Conservation (phyloP, 441 rosid species). For the Dalechampia spathulata region DNA sequence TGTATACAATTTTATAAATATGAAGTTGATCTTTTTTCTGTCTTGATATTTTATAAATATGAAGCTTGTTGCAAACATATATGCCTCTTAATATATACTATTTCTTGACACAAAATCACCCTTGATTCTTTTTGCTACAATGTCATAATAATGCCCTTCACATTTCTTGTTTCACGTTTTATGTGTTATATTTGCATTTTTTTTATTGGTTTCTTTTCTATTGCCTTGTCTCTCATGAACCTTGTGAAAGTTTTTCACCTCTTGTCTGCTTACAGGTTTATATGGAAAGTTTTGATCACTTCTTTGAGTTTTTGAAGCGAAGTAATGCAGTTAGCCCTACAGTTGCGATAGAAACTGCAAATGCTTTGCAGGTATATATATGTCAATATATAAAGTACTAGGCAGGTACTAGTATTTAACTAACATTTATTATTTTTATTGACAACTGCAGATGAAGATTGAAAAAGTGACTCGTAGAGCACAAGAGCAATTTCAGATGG, state of each 20-base stretch:
- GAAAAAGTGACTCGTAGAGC: conserved; percentile 98
- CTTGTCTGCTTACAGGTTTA: conserved; percentile 50
- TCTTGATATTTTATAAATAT: not conserved
- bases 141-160: not conserved
- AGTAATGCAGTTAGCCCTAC: conserved; percentile 97
- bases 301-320: conserved; percentile 87
- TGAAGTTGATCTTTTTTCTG: not conserved
- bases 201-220: not conserved
- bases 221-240: not conserved
- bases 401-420: not conserved
- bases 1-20: no score
- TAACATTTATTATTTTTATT: conserved; percentile 15
- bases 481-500: conserved; percentile 96
- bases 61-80: not conserved
- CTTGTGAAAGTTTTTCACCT: conserved; percentile 12
- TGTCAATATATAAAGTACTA: conserved; percentile 12
- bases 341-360: conserved; percentile 94
- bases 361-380: conserved; percentile 96
- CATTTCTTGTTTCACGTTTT: not conserved
- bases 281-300: conserved; percentile 88
- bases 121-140: not conserved
- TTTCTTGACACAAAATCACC: not conserved
- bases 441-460: conserved; percentile 60
- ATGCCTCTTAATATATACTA: not conserved
- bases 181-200: not conserved